Conservation (phyloP, 2,329 filamentous ascomycete genomes). For the Calonectria leucothoes region DNA sequence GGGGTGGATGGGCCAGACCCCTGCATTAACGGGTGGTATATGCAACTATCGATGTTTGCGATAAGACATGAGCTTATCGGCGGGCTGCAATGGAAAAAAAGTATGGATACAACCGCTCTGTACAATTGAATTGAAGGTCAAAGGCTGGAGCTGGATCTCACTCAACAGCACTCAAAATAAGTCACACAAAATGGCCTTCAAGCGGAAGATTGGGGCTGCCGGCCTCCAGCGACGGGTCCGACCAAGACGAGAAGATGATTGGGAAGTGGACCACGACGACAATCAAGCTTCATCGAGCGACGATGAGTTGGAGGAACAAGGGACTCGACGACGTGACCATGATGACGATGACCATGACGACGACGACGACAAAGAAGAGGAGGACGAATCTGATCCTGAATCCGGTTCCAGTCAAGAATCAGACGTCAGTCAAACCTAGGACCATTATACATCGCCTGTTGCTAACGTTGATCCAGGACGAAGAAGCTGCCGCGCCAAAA, state of each 20-base stretch:
- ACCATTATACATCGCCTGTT: background rate
- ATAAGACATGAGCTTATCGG: constrained; percentile 21
- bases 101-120: background rate
- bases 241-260: constrained; percentile 57
- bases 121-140: background rate
- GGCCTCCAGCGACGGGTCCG: constrained; percentile 58
- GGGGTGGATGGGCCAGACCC: background rate
- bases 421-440: constrained; percentile 35
- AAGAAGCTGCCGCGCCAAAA: constrained; percentile 44
- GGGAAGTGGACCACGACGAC: constrained; percentile 51
- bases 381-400: constrained; percentile 28
- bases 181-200: constrained; percentile 46
- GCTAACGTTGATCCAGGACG: constrained; percentile 30
- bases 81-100: constrained; percentile 9
- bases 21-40: constrained; percentile 6
- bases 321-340: constrained; percentile 37
- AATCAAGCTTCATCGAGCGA: constrained; percentile 44
- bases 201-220: constrained; percentile 53
- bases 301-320: constrained; percentile 45
- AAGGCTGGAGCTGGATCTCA: background rate
- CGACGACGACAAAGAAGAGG: constrained; percentile 46
- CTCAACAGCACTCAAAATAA: background rate
- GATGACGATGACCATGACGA: constrained; percentile 42
- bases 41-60: constrained; percentile 11
- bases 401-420: constrained; percentile 41